Evolutionary conservation across 129 eudicot species (phyloP).

Genomic region (Escallonia rubra): DNA sequence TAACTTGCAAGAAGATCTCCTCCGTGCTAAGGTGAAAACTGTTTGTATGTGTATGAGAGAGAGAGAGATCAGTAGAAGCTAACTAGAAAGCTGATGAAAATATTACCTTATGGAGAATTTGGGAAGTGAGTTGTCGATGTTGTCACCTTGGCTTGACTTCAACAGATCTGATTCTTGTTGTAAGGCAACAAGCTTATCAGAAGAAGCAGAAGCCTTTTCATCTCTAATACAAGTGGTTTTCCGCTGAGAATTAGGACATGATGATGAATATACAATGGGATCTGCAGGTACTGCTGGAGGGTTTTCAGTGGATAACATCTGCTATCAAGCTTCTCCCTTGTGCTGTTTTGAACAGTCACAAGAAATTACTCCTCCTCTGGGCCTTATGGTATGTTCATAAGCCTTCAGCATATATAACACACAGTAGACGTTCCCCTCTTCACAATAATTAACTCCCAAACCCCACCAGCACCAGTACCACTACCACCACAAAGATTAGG

Average conservation of each 20-base stretch:
- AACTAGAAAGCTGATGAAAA: conserved; percentile 2
- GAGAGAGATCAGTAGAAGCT: conserved; percentile 1
- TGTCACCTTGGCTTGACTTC: conserved; percentile 39
- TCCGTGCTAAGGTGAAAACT: background rate
- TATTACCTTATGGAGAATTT: conserved; percentile 75
- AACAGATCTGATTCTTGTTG: conserved; percentile 36
- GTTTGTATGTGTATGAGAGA: no score
- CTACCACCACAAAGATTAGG: background rate
- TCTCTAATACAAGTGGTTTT: conserved; percentile 17
- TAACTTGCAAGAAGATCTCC: conserved; percentile 9
- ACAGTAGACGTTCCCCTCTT: conserved; percentile 15
- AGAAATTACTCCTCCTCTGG: conserved; percentile 39
- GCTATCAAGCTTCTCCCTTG: conserved; percentile 56
- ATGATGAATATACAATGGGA: conserved; percentile 5
- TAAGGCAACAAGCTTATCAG: conserved; percentile 31
- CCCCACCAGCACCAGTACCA: conserved; percentile 14
- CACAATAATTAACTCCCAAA: conserved; percentile 10
- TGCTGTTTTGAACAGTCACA: conserved; percentile 76
- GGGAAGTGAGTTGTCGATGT: conserved; percentile 28
- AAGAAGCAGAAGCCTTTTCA: conserved; percentile 36
- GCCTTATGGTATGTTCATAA: conserved; percentile 30
- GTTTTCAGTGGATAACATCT: conserved; percentile 93
- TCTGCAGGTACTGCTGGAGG: conserved; percentile 65
- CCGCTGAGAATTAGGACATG: conserved; percentile 29
- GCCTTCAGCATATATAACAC: conserved; percentile 75